Base-by-base conservation (phyloP, 306 rosid genomes). In the Citrullus mucosospermus region DNA sequence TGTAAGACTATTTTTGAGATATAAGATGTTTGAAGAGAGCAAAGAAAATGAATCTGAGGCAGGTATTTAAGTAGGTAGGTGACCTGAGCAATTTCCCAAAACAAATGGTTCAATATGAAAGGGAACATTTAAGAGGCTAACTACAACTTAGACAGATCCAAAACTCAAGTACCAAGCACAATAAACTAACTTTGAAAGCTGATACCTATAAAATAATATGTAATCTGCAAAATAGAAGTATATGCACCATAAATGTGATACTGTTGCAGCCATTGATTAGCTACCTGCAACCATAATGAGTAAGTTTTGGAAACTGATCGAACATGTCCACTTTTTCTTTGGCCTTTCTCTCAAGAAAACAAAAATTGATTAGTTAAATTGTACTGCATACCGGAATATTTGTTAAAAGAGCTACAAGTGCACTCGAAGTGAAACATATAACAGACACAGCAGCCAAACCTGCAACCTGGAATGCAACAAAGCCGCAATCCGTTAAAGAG, bases 391-490 rank as follows among this genome's bases (percentile, higher is more conserved):
- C 99, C 61, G 97, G 96, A 79, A 90, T 84, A 79, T 95, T 85
- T 6, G 99, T 92, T 14, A 92, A 79, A 60, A 95, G 86, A 77
- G 92, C 97, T 71, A 91, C 90, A 41, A 87, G 76, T 80, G 99
- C 88, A 79, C 93, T 88, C 32, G 96, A 88, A 75, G 93, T 75
- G 90, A 95, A 91, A 85, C 97, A 95, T 48, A 92, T 43, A 38
- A 95, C 90, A 72, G 96, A 92, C 83, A 89, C 88, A 34, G 84
- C 83, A 74, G 99, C 89, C 85, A 95, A 82, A 85, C 96, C 91
- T 75, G 97, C 97, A 89, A 95, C 96, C 99, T 95, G 93, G 60
- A 71, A 77, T 69, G 48, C 28, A 53, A 65, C 50, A n/a, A 10
- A n/a, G 44, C 32, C 16, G n/a, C 54, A 11, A 44, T 6, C 75